These are phyloP conservation scores for Globisporangium heterothallicum DNA, from an alignment of 352 stramenopile species.

Conservation along the genomic window DNA sequence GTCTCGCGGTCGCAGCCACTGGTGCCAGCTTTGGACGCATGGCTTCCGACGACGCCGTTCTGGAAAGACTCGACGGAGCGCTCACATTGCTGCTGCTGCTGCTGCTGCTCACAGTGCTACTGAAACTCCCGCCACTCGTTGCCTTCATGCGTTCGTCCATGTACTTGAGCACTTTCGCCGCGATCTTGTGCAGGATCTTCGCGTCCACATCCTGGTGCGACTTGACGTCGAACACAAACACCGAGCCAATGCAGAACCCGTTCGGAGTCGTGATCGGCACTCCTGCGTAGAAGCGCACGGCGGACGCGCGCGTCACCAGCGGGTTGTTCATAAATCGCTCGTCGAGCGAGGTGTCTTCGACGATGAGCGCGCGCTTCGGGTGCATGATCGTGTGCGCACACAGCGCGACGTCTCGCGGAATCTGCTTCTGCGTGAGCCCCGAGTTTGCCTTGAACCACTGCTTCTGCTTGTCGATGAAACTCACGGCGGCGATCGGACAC, in stretches of 20 bases:
- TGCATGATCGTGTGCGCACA: slow-evolving; percentile 87
- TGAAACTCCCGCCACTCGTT: slow-evolving; percentile 14
- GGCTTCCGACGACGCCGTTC: slow-evolving; percentile 22
- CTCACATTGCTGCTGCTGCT: slow-evolving; percentile 15
- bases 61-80: slow-evolving; percentile 16
- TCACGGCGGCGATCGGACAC: slow-evolving; percentile 81
- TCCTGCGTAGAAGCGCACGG: slow-evolving; percentile 79
- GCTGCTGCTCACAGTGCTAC: background rate
- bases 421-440: slow-evolving; percentile 78
- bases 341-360: slow-evolving; percentile 77
- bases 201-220: slow-evolving; percentile 65
- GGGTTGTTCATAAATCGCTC: slow-evolving; percentile 83
- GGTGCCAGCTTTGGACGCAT: slow-evolving; percentile 1
- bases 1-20: slow-evolving; percentile 16
- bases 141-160: slow-evolving; percentile 80
- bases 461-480: slow-evolving; percentile 83
- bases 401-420: slow-evolving; percentile 75
- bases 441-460: slow-evolving; percentile 88
- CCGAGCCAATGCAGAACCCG: slow-evolving; percentile 76
- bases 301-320: slow-evolving; percentile 73
- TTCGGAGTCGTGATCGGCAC: slow-evolving; percentile 76
- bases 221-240: slow-evolving; percentile 87
- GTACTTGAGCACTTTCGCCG: slow-evolving; percentile 84
- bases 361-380: slow-evolving; percentile 70
- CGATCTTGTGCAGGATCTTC: slow-evolving; percentile 85